Evolutionary conservation across 371 early-diverging fungal species (phyloP).

Genomic region (Rhizopus sp.): DNA sequence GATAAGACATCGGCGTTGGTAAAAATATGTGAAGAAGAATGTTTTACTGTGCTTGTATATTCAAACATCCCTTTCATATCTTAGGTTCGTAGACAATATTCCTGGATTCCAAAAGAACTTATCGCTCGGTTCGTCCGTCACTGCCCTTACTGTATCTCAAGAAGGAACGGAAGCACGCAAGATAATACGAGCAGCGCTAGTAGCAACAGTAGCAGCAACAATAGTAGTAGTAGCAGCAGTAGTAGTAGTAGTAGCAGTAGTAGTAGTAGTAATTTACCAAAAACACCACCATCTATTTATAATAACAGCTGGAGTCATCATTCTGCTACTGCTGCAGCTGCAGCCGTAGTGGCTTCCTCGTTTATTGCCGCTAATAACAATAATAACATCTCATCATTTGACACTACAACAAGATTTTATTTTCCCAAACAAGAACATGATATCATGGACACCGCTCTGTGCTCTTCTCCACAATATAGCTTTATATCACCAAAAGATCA

Average conservation of each 20-base stretch:
- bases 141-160: constrained; percentile 57
- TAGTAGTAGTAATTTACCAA: not conserved
- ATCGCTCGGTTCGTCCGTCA: constrained; percentile 62
- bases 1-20: constrained; percentile 69
- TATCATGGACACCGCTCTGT: not conserved
- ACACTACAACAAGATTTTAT: not conserved
- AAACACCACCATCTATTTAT: not conserved
- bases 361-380: not conserved
- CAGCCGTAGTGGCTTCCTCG: constrained; percentile 26
- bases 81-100: constrained; percentile 56
- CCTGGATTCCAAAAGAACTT: constrained; percentile 65
- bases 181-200: too few species aligned
- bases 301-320: constrained; percentile 2
- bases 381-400: not conserved
- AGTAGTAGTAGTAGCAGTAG: too few species aligned
- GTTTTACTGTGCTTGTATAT: not conserved
- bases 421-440: constrained; percentile 1
- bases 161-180: constrained; percentile 37
- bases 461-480: not conserved
- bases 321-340: constrained; percentile 29
- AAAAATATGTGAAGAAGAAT: constrained; percentile 8
- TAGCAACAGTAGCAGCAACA: too few species aligned
- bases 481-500: not conserved
- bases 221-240: too few species aligned
- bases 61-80: constrained; percentile 6